Base-by-base conservation (phyloP, 768 basidiomycete genomes). In the Calocybe gangraenosa region DNA sequence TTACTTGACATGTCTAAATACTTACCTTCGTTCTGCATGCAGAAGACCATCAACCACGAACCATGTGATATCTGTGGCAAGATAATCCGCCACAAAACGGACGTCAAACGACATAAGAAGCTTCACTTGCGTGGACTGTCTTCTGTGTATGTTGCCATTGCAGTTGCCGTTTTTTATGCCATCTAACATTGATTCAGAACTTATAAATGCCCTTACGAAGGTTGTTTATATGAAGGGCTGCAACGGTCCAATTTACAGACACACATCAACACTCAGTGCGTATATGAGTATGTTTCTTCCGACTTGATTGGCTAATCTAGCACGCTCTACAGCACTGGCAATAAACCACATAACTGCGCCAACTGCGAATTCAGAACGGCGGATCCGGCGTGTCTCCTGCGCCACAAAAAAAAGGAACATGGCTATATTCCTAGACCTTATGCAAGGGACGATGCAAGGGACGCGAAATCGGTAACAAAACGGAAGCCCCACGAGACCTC, bases 191-290 rank as follows among this genome's bases (percentile, higher is more conserved):
- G 6, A 35, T 35, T n/a, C 8, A 66, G 65, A 38, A 63, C 62
- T 59, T 52, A 55, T 48, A 51, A 47, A 21, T 67, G 65, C 44
- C 50, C 55, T 1, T 56, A 50, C 25, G 44, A 56, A 0, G 60
- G 55, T 2, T 66, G 66, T 43, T 34, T 40, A 5, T 63, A 61
- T 48, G 51, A 54, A 41, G 59, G 45, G n/a, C 50, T 65, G 8
- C 66, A 67, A 35, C 57, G 51, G 38, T 61, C 61, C 3, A 67
- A 67, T 37, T 37, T 67, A 3, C 55, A 56, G 15, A 64, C 64
- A n/a, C 66, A 67, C 47, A 53, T 58, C 20, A 50, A 52, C 32
- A 62, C 48, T 22, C 66, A 67, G 65, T 66, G 46, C 50, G 59
- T 55, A 33, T n/a, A n/a, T n/a, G 4, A 28, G 11, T 11, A 11